Percentiles rank a stretch among this genome's conserved stretches.
phyloP scores from a whole-genome alignment of 441 rosid species.

The Adansonia gregorii region DNA sequence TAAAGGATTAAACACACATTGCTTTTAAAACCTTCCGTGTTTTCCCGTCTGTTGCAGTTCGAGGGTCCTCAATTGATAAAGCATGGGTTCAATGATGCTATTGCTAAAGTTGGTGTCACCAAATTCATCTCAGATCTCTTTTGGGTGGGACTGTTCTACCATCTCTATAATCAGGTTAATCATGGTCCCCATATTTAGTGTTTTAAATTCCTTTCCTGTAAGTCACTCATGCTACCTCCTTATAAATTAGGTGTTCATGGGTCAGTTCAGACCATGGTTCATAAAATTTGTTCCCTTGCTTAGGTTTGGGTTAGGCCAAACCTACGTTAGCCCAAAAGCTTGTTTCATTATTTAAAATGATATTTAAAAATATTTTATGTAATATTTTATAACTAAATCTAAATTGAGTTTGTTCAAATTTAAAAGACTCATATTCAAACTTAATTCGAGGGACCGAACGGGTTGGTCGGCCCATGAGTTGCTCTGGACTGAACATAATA shows the following conservation, averaged over 20 bases:
- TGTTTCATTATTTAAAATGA: too few relatives aligned
- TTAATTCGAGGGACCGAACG: too few relatives aligned
- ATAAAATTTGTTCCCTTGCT: too few relatives aligned
- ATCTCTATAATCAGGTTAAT: slow-evolving; percentile 88
- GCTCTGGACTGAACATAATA: neutral
- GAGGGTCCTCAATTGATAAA: slow-evolving; percentile 88
- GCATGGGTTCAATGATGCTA: slow-evolving; percentile 72
- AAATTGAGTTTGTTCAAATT: too few relatives aligned
- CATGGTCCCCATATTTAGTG: neutral
- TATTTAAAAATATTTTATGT: too few relatives aligned
- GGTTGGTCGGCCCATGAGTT: too few relatives aligned
- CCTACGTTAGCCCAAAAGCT: too few relatives aligned
- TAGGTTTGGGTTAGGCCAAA: too few relatives aligned
- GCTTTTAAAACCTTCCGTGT: slow-evolving; percentile 11
- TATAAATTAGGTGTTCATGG: neutral
- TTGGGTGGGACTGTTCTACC: slow-evolving; percentile 98
- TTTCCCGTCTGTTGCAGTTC: slow-evolving; percentile 44
- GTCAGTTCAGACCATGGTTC: too few relatives aligned
- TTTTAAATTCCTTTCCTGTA: neutral
- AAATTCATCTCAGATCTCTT: slow-evolving; percentile 87
- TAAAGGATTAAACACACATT: neutral
- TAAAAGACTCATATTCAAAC: too few relatives aligned
- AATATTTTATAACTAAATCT: too few relatives aligned
- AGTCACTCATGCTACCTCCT: neutral
- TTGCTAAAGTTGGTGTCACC: slow-evolving; percentile 82